phyloP scores from a whole-genome alignment of 768 basidiomycete genomes.

The Macrolepiota fuliginosa region DNA sequence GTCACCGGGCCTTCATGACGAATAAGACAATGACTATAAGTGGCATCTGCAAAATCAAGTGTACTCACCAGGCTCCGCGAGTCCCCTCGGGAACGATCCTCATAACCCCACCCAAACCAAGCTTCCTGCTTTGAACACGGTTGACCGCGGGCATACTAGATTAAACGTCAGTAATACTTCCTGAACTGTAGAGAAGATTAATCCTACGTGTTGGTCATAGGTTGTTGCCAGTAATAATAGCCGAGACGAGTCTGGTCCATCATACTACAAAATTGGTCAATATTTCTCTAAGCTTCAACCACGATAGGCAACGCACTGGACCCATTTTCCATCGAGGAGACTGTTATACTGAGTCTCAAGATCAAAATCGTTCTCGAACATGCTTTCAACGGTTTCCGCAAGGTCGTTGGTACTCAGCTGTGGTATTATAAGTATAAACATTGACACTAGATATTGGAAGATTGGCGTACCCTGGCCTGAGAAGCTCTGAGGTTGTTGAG shows the following conservation, averaged over 20 bases:
- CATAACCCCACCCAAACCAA: slow-evolving; percentile 61
- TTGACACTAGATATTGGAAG: background rate
- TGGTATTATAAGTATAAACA: background rate
- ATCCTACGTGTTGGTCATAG: slow-evolving; percentile 56
- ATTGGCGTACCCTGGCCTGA: slow-evolving; percentile 47
- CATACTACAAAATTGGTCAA: slow-evolving; percentile 37
- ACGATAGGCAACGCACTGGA: slow-evolving; percentile 41
- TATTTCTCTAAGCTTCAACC: background rate
- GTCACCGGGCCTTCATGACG: slow-evolving; percentile 56
- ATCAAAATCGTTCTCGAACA: slow-evolving; percentile 62
- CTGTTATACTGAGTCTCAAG: slow-evolving; percentile 60
- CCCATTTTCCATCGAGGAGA: slow-evolving; percentile 64
- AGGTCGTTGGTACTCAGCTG: slow-evolving; percentile 55
- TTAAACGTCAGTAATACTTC: background rate
- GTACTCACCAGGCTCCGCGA: slow-evolving; percentile 52
- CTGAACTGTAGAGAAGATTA: background rate
- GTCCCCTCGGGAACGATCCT: slow-evolving; percentile 60
- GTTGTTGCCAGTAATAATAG: slow-evolving; percentile 73
- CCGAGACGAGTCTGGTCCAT: slow-evolving; percentile 71
- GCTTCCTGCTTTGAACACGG: slow-evolving; percentile 51
- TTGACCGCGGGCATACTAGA: slow-evolving; percentile 51
- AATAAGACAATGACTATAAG: background rate
- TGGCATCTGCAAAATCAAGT: background rate
- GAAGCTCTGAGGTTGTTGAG: slow-evolving; percentile 58
- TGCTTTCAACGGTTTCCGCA: slow-evolving; percentile 49